A percentile compares a stretch with the other conserved stretches of the same genome.
These are phyloP conservation scores for Paramecium octaurelia DNA, from an alignment of 73 alveolate species.

Conservation along the genomic window DNA sequence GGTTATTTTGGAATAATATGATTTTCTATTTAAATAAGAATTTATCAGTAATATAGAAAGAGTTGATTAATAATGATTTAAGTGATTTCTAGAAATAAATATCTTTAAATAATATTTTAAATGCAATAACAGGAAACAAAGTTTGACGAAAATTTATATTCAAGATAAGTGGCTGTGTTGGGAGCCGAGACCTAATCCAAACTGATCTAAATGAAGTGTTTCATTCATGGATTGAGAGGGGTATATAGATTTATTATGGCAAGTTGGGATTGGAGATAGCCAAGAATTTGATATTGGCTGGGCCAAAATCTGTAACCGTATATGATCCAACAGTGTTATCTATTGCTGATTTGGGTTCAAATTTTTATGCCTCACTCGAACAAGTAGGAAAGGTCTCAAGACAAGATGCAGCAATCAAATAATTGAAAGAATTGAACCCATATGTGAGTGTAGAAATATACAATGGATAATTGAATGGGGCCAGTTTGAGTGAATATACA, in stretches of 20 bases:
- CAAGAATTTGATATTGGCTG: constrained; percentile 97
- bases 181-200: constrained; percentile 62
- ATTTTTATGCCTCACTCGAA: constrained; percentile 90
- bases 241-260: not conserved
- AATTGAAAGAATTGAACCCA: constrained; percentile 95
- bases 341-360: constrained; percentile 89
- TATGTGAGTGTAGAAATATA: constrained; percentile 85
- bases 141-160: constrained; percentile 56
- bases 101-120: not conserved
- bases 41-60: constrained; percentile 29
- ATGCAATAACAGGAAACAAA: not conserved
- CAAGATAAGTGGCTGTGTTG: constrained; percentile 64
- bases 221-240: constrained; percentile 59
- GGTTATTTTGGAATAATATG: not conserved
- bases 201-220: constrained; percentile 43
- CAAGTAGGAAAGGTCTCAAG: constrained; percentile 89
- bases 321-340: constrained; percentile 77
- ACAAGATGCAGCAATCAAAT: constrained; percentile 87
- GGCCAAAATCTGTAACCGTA: constrained; percentile 91
- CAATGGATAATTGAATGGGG: constrained; percentile 67
- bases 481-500: constrained; percentile 60
- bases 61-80: not conserved
- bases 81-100: constrained; percentile 2
- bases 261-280: constrained; percentile 94
- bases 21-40: not conserved